These are phyloP conservation scores for Suzukiozyma palmioleophila DNA, from an alignment of 1,139 yeast species.

Conservation along the genomic window DNA sequence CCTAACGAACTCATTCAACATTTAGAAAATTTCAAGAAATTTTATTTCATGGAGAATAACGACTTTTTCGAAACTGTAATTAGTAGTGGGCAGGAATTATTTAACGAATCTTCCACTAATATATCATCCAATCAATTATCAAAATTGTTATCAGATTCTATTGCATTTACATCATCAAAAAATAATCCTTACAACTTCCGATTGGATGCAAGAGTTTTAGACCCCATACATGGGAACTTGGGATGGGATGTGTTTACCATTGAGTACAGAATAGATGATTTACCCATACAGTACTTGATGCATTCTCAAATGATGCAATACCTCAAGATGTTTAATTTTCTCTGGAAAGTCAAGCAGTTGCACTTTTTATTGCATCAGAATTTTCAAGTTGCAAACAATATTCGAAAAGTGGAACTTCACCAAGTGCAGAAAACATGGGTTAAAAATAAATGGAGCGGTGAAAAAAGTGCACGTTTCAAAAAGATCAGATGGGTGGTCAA, in stretches of 20 bases:
- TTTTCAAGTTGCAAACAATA: constrained; percentile 28
- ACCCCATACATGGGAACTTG: constrained; percentile 54
- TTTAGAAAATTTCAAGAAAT: constrained; percentile 57
- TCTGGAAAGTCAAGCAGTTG: constrained; percentile 74
- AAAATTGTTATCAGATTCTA: constrained; percentile 60
- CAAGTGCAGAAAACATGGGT: constrained; percentile 7
- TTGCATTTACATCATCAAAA: constrained; percentile 58
- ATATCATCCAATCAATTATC: constrained; percentile 67
- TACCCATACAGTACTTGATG: constrained; percentile 39
- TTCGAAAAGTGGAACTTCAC: constrained; percentile 32
- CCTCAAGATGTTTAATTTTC: constrained; percentile 74
- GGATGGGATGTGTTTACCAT: constrained; percentile 94
- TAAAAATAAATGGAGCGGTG: constrained; percentile 11
- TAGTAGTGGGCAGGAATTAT: constrained; percentile 47
- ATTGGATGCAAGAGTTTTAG: constrained; percentile 79
- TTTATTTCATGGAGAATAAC: constrained; percentile 67
- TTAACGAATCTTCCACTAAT: constrained; percentile 59
- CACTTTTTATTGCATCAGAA: constrained; percentile 46
- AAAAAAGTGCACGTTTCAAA: constrained; percentile 11
- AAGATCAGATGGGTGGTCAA: constrained; percentile 25
- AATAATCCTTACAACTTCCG: constrained; percentile 34
- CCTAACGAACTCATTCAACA: constrained; percentile 49
- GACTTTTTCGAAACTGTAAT: constrained; percentile 73
- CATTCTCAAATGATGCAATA: constrained; percentile 43
- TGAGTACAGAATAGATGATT: constrained; percentile 63